Base-by-base conservation (phyloP, 2,329 filamentous ascomycete genomes). In the Chaetomium sp. region DNA sequence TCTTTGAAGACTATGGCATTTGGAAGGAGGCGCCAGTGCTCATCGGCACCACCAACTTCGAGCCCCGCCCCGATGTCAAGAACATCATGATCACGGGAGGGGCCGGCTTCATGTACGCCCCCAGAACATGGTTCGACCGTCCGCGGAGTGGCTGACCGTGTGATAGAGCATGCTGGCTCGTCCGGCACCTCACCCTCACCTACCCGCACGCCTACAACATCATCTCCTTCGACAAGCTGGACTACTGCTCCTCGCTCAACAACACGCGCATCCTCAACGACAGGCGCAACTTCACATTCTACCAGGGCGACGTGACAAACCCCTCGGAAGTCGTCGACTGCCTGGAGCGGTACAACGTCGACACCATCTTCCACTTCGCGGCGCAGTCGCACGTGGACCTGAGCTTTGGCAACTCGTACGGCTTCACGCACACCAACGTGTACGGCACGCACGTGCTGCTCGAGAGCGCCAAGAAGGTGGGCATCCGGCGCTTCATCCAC, bases 41-140 rank as follows among this genome's bases (percentile, higher is more conserved):
- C 62, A 87, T 76, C 12, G 90, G 90, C 42, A 87, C 82, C 69
- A 91, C 89, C 66, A 87, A 85, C 69, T 93, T 90, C 70, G 85
- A 88, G 72, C 87, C 90, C 51, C 80, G 88, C 5, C 79, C 83
- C 27, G 87, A 90, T 76, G 87, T 91, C 62, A 89, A 86, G 76
- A 93, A 92, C 73, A 93, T 94, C 71, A 88, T 94, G 83, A 85
- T 95, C 68, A 94, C 91, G 23, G 91, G 91, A 57, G 91, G 91
- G 61, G 91, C 90, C 67, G 91, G 91, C 70, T 95, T 95, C 81
- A 93, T 94, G 90, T 92, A 81, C 77, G 88, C 77, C 67, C 23
- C 16, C 45, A 21, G 31, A 21, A 53, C 7, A 13, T 45, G 3
- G 23, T 10, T 16, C 10, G 21, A 3, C 5, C 10, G 16, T 12